Conservation (phyloP, 1,139 yeast genomes). For the Candida albicans region DNA sequence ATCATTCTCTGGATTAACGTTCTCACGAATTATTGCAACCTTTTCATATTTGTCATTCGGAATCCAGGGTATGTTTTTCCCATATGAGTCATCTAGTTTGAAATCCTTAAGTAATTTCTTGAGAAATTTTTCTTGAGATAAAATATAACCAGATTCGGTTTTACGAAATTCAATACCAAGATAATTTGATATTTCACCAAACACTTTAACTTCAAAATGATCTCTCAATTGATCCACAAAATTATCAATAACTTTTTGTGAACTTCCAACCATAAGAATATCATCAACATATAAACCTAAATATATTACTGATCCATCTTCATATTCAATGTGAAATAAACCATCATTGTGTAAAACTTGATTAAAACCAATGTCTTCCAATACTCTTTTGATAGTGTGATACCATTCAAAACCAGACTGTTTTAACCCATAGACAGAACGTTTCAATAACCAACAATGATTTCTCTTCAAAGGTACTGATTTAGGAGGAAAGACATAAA, state of each 20-base stretch:
- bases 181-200: constrained; percentile 1
- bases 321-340: background rate
- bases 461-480: background rate
- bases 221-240: background rate
- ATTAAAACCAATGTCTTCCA: constrained; percentile 1
- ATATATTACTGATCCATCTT: background rate
- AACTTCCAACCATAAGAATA: constrained; percentile 1
- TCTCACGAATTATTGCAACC: background rate
- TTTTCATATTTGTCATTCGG: background rate
- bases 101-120: background rate
- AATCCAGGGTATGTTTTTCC: background rate
- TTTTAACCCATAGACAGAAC: constrained; percentile 9
- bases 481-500: constrained; percentile 5
- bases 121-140: background rate
- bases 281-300: constrained; percentile 8
- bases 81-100: background rate
- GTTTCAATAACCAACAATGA: constrained; percentile 5
- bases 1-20: background rate
- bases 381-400: background rate
- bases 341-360: background rate
- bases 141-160: background rate
- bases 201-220: background rate
- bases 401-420: constrained; percentile 8
- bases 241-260: background rate
- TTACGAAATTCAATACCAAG: constrained; percentile 4